Evolutionary conservation across 768 basidiomycete genomes (phyloP).

Genomic region (Suillus subluteus): DNA sequence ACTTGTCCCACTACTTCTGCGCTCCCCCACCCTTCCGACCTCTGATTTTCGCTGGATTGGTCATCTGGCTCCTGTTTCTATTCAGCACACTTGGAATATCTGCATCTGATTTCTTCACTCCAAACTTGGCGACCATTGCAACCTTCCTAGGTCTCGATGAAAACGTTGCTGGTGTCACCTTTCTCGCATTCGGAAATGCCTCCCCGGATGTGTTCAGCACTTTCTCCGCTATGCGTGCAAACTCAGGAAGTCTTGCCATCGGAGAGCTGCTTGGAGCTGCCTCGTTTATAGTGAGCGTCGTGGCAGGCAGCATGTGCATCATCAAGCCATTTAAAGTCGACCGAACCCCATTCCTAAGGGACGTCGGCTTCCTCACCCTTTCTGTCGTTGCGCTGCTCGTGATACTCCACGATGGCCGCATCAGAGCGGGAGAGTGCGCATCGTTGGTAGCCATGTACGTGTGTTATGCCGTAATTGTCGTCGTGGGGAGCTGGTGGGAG

Average conservation of each 20-base stretch:
- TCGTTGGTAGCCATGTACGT: constrained; percentile 74
- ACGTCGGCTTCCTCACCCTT: constrained; percentile 92
- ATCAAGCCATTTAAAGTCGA: constrained; percentile 93
- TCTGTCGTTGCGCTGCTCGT: constrained; percentile 77
- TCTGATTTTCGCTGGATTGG: constrained; percentile 59
- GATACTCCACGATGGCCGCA: constrained; percentile 76
- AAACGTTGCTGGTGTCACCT: constrained; percentile 94
- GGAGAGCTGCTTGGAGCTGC: constrained; percentile 96
- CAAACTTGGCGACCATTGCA: constrained; percentile 91
- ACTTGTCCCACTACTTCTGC: constrained; percentile 76
- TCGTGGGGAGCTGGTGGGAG: constrained; percentile 79
- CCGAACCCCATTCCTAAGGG: constrained; percentile 81
- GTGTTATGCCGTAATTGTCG: constrained; percentile 76
- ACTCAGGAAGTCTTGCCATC: constrained; percentile 88
- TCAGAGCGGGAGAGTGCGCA: constrained; percentile 74
- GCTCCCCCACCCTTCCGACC: constrained; percentile 57
- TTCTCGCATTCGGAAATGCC: constrained; percentile 96
- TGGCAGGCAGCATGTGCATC: constrained; percentile 97
- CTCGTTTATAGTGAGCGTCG: constrained; percentile 93
- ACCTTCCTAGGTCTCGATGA: constrained; percentile 86
- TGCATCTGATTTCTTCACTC: constrained; percentile 97
- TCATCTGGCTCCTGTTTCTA: constrained; percentile 86
- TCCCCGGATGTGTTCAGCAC: constrained; percentile 97
- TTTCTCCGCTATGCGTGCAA: constrained; percentile 85
- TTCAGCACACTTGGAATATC: constrained; percentile 96